These are phyloP conservation scores for Thraustotheca clavata DNA, from an alignment of 352 stramenopile species.

Conservation along the genomic window DNA sequence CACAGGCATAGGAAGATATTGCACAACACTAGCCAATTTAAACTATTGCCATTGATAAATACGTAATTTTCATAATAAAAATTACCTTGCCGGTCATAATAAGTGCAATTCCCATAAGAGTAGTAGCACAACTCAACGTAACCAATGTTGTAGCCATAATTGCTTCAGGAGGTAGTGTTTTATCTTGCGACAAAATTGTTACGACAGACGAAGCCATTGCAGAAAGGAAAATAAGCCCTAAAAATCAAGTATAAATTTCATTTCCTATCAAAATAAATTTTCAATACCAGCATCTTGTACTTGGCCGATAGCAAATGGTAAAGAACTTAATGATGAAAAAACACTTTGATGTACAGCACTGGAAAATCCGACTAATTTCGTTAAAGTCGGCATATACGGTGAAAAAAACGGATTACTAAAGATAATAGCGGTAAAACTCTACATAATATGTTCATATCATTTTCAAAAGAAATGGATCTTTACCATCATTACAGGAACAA, in stretches of 20 bases:
- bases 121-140: slow-evolving; percentile 85
- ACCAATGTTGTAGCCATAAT: slow-evolving; percentile 89
- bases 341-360: slow-evolving; percentile 91
- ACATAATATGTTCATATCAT: slow-evolving; percentile 51
- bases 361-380: slow-evolving; percentile 91
- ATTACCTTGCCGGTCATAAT: slow-evolving; percentile 83
- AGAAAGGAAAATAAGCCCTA: slow-evolving; percentile 92
- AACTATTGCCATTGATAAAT: slow-evolving; percentile 29
- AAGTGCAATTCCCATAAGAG: slow-evolving; percentile 85
- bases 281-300: slow-evolving; percentile 88
- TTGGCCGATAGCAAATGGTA: slow-evolving; percentile 94
- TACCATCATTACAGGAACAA: slow-evolving; percentile 54
- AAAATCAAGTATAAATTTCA: background rate
- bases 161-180: slow-evolving; percentile 36
- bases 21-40: slow-evolving; percentile 89
- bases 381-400: slow-evolving; percentile 46
- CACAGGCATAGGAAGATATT: slow-evolving; percentile 93
- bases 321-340: slow-evolving; percentile 84
- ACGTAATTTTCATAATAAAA: background rate
- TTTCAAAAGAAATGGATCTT: background rate
- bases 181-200: slow-evolving; percentile 44
- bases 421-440: slow-evolving; percentile 92
- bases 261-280: background rate
- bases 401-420: slow-evolving; percentile 71
- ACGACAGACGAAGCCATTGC: slow-evolving; percentile 90